Conservation (phyloP, 257 asterid genomes). For the Nemophila menziesii region DNA sequence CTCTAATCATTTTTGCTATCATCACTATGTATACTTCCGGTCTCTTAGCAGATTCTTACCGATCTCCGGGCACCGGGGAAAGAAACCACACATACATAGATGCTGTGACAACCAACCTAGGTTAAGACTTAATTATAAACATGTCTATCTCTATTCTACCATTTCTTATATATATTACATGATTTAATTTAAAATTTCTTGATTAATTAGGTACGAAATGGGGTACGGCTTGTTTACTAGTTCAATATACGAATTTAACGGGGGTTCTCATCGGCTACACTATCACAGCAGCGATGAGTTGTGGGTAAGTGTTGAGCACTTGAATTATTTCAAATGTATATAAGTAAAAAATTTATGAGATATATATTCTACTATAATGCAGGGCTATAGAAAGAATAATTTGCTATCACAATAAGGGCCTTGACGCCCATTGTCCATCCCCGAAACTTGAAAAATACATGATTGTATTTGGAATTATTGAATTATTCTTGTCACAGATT, state of each 20-base stretch:
- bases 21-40: conserved; percentile 46
- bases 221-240: conserved; percentile 45
- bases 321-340: background rate
- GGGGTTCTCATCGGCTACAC: conserved; percentile 64
- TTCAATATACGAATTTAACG: conserved; percentile 42
- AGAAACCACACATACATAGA: conserved; percentile 63
- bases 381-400: conserved; percentile 56
- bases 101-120: conserved; percentile 48
- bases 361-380: too few species aligned
- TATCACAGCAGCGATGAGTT: conserved; percentile 60
- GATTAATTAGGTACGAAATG: conserved; percentile 29
- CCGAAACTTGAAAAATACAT: conserved; percentile 46
- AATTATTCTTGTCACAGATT: conserved; percentile 48
- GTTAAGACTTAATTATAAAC: conserved; percentile 9
- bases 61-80: conserved; percentile 36
- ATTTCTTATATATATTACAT: background rate
- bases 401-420: conserved; percentile 49
- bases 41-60: conserved; percentile 53
- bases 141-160: background rate
- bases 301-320: conserved; percentile 45
- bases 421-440: conserved; percentile 20
- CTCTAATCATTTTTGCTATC: conserved; percentile 36
- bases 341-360: too few species aligned
- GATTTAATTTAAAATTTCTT: background rate
- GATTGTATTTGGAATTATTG: conserved; percentile 46